A percentile compares a stretch with the other conserved stretches of the same genome.
Evolutionary conservation across 148 eudicot genomes (phyloP).

Genomic region (Camellia lanceoleosa): DNA sequence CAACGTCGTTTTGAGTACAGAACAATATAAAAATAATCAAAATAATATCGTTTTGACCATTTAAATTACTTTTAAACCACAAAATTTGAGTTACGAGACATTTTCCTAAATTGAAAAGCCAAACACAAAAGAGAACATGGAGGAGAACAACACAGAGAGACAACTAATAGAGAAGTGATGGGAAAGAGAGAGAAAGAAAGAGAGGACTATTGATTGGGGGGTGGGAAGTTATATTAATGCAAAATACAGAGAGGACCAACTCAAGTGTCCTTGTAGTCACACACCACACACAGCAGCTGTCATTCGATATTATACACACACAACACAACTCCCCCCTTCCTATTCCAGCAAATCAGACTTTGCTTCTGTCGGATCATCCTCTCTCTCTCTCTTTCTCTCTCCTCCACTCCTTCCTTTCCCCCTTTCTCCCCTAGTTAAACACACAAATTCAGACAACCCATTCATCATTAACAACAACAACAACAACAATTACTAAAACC

Average conservation of each 20-base stretch:
- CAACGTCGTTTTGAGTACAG: too few relatives aligned
- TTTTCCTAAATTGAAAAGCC: conserved; percentile 1
- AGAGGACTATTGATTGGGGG: conserved; percentile 22
- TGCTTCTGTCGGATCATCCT: conserved; percentile 47
- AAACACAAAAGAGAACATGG: conserved; percentile 33
- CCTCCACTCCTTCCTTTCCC: background rate
- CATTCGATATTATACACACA: conserved; percentile 39
- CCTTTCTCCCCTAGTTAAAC: background rate
- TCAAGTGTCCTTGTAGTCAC: conserved; percentile 24
- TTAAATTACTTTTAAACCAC: too few relatives aligned
- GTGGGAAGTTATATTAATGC: conserved; percentile 34
- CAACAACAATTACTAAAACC: background rate
- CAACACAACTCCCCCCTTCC: conserved; percentile 13
- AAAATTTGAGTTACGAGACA: too few relatives aligned
- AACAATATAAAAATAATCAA: too few relatives aligned
- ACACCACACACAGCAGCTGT: conserved; percentile 46
- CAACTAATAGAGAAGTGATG: conserved; percentile 3
- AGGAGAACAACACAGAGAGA: conserved; percentile 29
- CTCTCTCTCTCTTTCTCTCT: conserved; percentile 13
- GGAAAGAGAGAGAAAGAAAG: background rate
- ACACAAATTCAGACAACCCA: background rate
- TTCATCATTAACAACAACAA: background rate
- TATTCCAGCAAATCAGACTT: conserved; percentile 59
- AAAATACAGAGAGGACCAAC: conserved; percentile 35
- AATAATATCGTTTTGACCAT: too few relatives aligned